phyloP scores from a whole-genome alignment of 352 stramenopile genomes.

The Phytophthora capsici region DNA sequence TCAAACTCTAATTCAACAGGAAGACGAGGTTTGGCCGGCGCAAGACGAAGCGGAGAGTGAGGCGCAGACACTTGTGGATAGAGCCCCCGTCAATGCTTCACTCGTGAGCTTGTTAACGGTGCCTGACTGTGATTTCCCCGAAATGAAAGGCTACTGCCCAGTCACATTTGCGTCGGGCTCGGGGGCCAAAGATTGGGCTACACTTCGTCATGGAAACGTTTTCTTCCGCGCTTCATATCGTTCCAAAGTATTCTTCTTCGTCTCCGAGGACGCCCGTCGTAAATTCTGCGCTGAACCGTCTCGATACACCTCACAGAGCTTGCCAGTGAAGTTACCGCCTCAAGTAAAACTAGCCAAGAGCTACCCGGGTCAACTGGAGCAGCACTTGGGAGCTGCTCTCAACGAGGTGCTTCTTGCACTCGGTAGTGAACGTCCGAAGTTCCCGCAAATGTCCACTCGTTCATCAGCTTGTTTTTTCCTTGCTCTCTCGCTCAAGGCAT shows the following conservation, averaged over 20 bases:
- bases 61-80: slow-evolving; percentile 39
- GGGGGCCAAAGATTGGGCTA: slow-evolving; percentile 49
- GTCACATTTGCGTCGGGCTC: slow-evolving; percentile 60
- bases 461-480: slow-evolving; percentile 65
- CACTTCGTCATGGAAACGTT: slow-evolving; percentile 46
- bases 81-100: slow-evolving; percentile 63
- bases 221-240: slow-evolving; percentile 71
- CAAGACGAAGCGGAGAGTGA: slow-evolving; percentile 36
- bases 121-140: slow-evolving; percentile 69
- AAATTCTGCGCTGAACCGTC: slow-evolving; percentile 56
- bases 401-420: slow-evolving; percentile 68
- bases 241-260: slow-evolving; percentile 66
- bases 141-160: slow-evolving; percentile 79
- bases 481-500: slow-evolving; percentile 61
- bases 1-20: slow-evolving; percentile 8
- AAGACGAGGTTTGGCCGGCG: slow-evolving; percentile 23
- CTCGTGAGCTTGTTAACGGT: slow-evolving; percentile 68
- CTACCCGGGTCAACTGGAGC: slow-evolving; percentile 64
- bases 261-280: slow-evolving; percentile 51
- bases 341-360: slow-evolving; percentile 59
- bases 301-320: slow-evolving; percentile 45
- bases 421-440: slow-evolving; percentile 66
- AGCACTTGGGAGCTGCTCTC: slow-evolving; percentile 61
- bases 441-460: slow-evolving; percentile 41
- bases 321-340: slow-evolving; percentile 73